Evolutionary conservation across 1,284 basidiomycete species (phyloP).

Genomic region (Boletus hoseneyae): DNA sequence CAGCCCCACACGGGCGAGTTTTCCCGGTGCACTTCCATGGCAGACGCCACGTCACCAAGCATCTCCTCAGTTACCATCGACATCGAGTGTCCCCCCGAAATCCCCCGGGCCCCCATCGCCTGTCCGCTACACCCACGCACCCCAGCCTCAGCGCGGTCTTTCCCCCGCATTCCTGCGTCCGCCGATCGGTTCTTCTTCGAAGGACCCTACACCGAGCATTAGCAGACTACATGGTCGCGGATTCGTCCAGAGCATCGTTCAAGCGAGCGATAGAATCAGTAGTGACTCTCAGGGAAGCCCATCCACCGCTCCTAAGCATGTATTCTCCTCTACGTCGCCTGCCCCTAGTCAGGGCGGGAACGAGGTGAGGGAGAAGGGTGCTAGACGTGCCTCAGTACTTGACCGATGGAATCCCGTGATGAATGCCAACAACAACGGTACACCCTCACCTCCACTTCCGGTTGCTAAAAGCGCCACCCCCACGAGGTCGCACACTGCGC

Average conservation of each 20-base stretch:
- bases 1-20: conserved; percentile 14
- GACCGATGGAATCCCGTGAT: conserved; percentile 60
- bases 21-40: conserved; percentile 18
- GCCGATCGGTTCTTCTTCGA: conserved; percentile 38
- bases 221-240: conserved; percentile 78
- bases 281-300: conserved; percentile 30
- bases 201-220: conserved; percentile 76
- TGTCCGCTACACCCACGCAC: conserved; percentile 47
- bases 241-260: conserved; percentile 77
- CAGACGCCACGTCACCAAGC: conserved; percentile 29
- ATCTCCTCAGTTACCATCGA: conserved; percentile 23
- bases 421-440: conserved; percentile 12
- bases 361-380: conserved; percentile 31
- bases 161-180: conserved; percentile 62
- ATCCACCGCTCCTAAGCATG: conserved; percentile 18
- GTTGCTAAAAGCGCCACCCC: conserved; percentile 36
- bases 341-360: conserved; percentile 34
- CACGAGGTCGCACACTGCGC: conserved; percentile 17
- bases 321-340: conserved; percentile 30
- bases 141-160: conserved; percentile 45
- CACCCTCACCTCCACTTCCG: conserved; percentile 35
- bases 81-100: conserved; percentile 21
- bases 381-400: conserved; percentile 53
- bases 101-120: conserved; percentile 41
- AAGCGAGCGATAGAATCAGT: conserved; percentile 56